Percentiles rank a stretch among this genome's conserved stretches.
Conservation (phyloP, 148 eudicot species). For the Fallopia convolvulus region DNA sequence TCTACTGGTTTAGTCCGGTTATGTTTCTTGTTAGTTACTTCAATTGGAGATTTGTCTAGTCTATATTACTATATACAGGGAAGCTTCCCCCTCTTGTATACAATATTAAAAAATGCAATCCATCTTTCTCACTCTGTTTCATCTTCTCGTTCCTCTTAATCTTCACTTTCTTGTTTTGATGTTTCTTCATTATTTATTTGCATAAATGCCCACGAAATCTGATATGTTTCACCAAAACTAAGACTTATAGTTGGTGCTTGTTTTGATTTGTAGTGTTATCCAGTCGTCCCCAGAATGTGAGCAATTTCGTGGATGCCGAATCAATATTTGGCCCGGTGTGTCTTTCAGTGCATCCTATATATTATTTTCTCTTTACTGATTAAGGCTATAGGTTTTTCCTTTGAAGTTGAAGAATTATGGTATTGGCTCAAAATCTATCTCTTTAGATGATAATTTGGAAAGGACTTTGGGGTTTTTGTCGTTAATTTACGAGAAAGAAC, state of each 20-base stretch:
- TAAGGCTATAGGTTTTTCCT: neutral
- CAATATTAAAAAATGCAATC: neutral
- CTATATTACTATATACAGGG: too few relatives aligned
- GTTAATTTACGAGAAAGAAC: neutral
- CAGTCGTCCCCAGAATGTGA: conserved; percentile 69
- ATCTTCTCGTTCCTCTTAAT: neutral
- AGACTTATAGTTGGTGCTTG: neutral
- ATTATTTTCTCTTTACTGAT: neutral
- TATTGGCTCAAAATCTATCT: neutral
- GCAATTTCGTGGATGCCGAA: conserved; percentile 63
- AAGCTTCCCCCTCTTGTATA: neutral
- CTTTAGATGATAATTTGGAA: neutral
- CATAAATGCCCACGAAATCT: neutral
- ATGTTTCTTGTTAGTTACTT: neutral
- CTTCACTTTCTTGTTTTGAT: neutral
- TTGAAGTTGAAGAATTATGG: neutral
- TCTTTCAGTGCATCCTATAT: conserved; percentile 12
- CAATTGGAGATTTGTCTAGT: too few relatives aligned
- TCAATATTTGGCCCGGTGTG: conserved; percentile 66
- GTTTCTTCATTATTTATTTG: neutral
- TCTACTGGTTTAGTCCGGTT: neutral
- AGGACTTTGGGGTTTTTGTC: neutral
- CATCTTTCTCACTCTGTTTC: neutral
- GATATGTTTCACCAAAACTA: neutral
- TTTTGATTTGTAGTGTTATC: conserved; percentile 40